phyloP scores from a whole-genome alignment of 73 alveolate genomes.

The Stentor coeruleus region DNA sequence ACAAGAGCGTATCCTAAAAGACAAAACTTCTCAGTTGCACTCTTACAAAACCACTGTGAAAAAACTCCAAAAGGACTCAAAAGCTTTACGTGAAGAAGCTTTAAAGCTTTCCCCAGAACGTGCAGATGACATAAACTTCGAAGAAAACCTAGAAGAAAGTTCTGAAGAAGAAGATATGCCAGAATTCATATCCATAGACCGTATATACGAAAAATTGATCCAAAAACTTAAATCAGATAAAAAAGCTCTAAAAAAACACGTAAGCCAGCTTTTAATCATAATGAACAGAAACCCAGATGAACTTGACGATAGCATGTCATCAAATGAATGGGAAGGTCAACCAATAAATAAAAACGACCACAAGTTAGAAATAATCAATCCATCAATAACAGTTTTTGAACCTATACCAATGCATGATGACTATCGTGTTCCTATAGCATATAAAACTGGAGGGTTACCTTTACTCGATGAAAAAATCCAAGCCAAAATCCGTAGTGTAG shows the following conservation, averaged over 20 bases:
- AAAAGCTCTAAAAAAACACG: neutral
- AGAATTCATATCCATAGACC: neutral
- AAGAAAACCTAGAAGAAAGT: neutral
- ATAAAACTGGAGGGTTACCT: constrained; percentile 60
- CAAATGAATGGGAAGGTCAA: constrained; percentile 2
- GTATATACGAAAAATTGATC: neutral
- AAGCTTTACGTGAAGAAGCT: neutral
- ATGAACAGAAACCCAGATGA: neutral
- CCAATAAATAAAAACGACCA: neutral
- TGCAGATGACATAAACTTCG: neutral
- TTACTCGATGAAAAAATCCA: constrained; percentile 39
- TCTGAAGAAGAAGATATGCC: neutral
- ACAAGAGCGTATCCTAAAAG: too few species aligned
- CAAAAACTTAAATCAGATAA: neutral
- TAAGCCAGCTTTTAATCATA: neutral
- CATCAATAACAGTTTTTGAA: neutral
- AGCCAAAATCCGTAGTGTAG: constrained; percentile 52
- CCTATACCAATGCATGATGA: constrained; percentile 37
- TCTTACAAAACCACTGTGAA: too few species aligned
- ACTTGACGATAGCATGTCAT: neutral
- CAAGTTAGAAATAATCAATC: neutral
- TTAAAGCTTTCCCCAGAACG: neutral
- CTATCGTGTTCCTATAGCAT: constrained; percentile 54
- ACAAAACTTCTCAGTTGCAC: too few species aligned
- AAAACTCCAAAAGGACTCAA: too few species aligned